Evolutionary conservation across 2,329 filamentous ascomycete species (phyloP), one percentile per base, ranked within the genome.

Genomic region (Diplocarpon rosae): DNA sequence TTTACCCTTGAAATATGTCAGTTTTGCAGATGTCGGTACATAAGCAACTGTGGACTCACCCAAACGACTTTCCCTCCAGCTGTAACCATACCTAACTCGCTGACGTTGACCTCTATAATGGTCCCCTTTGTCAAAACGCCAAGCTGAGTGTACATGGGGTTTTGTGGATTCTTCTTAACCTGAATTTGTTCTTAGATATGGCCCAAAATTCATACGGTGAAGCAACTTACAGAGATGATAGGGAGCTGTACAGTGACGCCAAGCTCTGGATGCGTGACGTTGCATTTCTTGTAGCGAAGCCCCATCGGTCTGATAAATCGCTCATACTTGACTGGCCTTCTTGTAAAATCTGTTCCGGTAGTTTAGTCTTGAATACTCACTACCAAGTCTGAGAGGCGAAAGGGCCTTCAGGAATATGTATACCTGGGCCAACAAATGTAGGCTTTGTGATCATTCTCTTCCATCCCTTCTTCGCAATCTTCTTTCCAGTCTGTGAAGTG

Each of bases 41-140:
- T 24, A 13, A 35, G n/a, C 13, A 42, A 27, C n/a, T 2, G 8
- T 15, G 8, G 15, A 34, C 30, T 24, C 20, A 42, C 88, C 89
- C 89, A 95, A 6, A 90, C 86, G 8, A 95, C 86, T 69, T 95
- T 95, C 51, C 92, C 92, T 51, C 80, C 81, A 1, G 89, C 83
- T 2, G 92, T 96, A 13, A 93, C 87, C 50, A 96, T 70, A 52
- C 92, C 92, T 51, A 96, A 67, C 63, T 98, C 92, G 45, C 77
- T 84, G 27, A 95, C 88, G 62, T 98, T 95, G 58, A 96, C 88
- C 66, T 96, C 90, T 59, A 90, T 78, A 49, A 83, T 77, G 27
- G 80, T 90, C 52, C 86, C 86, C 67, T 88, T 88, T 38, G 85
- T 90, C 59, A 95, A 65, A 2, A 95, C 89, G 49, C 90, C 90